A percentile compares a stretch with the other conserved stretches of the same genome.
Evolutionary conservation across 495 filamentous ascomycete species (phyloP).

Genomic region (Neurospora sp.): DNA sequence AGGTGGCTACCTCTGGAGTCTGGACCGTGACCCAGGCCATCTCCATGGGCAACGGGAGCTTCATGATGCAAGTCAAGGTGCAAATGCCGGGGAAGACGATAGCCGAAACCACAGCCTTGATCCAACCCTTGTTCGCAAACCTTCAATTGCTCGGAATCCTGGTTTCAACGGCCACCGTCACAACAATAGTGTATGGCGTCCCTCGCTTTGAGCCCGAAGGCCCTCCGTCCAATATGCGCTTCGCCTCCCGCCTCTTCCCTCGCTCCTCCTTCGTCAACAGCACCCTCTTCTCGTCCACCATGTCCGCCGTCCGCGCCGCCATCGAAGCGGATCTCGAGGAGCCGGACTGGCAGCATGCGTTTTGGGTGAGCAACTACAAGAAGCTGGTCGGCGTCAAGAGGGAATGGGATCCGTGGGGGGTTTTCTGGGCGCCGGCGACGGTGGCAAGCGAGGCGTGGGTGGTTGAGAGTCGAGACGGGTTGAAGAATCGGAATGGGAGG

Average conservation of each 20-base stretch:
- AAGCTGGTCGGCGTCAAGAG: conserved; percentile 41
- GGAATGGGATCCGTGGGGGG: conserved; percentile 37
- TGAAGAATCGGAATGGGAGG: conserved; percentile 25
- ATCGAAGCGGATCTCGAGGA: conserved; percentile 44
- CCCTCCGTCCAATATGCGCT: conserved; percentile 17
- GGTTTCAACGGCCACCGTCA: conserved; percentile 12
- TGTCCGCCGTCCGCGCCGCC: conserved; percentile 28
- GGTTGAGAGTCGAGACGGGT: conserved; percentile 16
- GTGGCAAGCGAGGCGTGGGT: conserved; percentile 44
- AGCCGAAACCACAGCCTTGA: conserved; percentile 11
- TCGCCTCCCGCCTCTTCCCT: conserved; percentile 42
- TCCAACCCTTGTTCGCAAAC: conserved; percentile 20
- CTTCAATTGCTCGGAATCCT: conserved; percentile 23
- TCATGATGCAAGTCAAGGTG: conserved; percentile 21
- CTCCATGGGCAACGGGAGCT: conserved; percentile 11
- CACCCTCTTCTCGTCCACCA: conserved; percentile 27
- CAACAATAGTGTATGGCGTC: conserved; percentile 8
- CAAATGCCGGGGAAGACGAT: conserved; percentile 16
- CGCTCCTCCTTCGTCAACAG: conserved; percentile 26
- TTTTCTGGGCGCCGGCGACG: conserved; percentile 46
- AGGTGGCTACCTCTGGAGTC: conserved; percentile 36
- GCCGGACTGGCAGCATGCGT: conserved; percentile 48
- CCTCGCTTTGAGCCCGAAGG: conserved; percentile 8
- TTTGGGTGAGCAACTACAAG: conserved; percentile 43
- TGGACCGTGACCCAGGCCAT: conserved; percentile 30